A percentile compares a stretch with the other conserved stretches of the same genome.
phyloP scores from a whole-genome alignment of 164 flowering plant species.

The Cinnamomum micranthum region DNA sequence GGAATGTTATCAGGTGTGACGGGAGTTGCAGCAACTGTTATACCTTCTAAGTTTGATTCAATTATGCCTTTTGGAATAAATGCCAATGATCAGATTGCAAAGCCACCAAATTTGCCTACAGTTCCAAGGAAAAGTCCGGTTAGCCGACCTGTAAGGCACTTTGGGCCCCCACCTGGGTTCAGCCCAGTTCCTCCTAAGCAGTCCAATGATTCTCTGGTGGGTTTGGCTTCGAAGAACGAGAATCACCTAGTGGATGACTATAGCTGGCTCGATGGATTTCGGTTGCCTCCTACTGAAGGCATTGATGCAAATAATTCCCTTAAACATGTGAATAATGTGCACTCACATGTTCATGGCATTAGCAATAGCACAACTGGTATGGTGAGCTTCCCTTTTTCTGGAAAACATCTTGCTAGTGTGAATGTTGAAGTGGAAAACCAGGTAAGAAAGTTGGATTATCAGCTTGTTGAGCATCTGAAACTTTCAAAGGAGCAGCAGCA shows the following conservation, averaged over 20 bases:
- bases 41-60: conserved; percentile 44
- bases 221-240: conserved; percentile 29
- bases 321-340: conserved; percentile 20
- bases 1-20: conserved; percentile 22
- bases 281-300: conserved; percentile 35
- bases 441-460: conserved; percentile 46
- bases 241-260: conserved; percentile 61
- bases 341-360: conserved; percentile 20
- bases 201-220: conserved; percentile 31
- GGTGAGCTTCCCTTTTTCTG: conserved; percentile 79
- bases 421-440: conserved; percentile 42
- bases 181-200: conserved; percentile 47
- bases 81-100: conserved; percentile 22
- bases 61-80: conserved; percentile 31
- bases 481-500: conserved; percentile 40
- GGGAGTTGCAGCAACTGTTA: conserved; percentile 28
- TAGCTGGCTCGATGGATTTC: conserved; percentile 90
- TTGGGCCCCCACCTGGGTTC: conserved; percentile 96
- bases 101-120: conserved; percentile 25
- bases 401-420: conserved; percentile 56
- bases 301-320: conserved; percentile 25
- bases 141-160: conserved; percentile 74
- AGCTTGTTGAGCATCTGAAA: conserved; percentile 40
- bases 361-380: conserved; percentile 37
- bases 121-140: conserved; percentile 58